phyloP scores from a whole-genome alignment of 169 alveolate species.

The Plasmodium gaboni region DNA sequence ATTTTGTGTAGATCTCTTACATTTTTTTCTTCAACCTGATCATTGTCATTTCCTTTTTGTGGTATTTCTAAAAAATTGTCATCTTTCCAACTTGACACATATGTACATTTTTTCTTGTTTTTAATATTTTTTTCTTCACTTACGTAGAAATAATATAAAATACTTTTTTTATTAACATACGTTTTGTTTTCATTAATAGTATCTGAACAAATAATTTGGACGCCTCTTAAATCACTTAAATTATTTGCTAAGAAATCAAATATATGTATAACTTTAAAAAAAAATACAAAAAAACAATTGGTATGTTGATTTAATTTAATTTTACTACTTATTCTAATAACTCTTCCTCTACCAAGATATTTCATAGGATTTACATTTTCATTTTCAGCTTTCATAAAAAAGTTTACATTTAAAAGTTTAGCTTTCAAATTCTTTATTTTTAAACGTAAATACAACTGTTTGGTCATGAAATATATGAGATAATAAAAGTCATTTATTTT shows the following conservation, averaged over 20 bases:
- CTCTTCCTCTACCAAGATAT: slow-evolving; percentile 53
- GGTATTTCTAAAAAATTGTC: neutral
- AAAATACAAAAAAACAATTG: slow-evolving; percentile 42
- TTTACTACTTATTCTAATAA: slow-evolving; percentile 16
- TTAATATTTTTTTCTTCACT: neutral
- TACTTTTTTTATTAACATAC: slow-evolving; percentile 18
- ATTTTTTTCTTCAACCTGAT: neutral
- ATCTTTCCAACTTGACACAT: neutral
- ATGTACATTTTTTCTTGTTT: neutral
- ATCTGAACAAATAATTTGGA: slow-evolving; percentile 61
- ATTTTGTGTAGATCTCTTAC: neutral
- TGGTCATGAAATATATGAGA: slow-evolving; percentile 68
- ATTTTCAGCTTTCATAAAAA: slow-evolving; percentile 38
- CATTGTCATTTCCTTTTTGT: neutral
- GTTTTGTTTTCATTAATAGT: neutral
- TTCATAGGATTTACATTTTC: slow-evolving; percentile 51
- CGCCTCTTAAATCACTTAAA: slow-evolving; percentile 56
- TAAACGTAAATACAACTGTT: slow-evolving; percentile 60
- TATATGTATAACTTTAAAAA: slow-evolving; percentile 48
- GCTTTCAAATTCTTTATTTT: slow-evolving; percentile 54
- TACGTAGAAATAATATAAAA: slow-evolving; percentile 34
- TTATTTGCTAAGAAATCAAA: slow-evolving; percentile 14
- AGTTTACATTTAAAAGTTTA: slow-evolving; percentile 26
- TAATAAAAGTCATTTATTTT: slow-evolving; percentile 70
- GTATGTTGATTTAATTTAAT: slow-evolving; percentile 58